Percentiles rank a stretch among this genome's conserved stretches.
These are phyloP conservation scores for Nematocida parisii DNA, from an alignment of 371 early-diverging fungal species.

Conservation along the genomic window DNA sequence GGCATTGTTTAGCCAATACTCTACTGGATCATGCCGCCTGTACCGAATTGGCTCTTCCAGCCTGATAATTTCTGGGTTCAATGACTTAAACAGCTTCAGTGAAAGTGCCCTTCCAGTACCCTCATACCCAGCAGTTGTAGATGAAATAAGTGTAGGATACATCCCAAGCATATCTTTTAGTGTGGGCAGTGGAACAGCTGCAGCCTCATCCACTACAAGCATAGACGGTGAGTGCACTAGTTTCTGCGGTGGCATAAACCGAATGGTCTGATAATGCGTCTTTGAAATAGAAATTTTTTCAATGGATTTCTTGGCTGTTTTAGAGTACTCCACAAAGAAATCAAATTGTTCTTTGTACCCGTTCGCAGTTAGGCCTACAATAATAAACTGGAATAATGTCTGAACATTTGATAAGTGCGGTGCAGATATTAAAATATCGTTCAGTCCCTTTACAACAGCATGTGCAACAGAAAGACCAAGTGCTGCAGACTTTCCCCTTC, in stretches of 20 bases:
- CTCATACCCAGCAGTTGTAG: conserved; percentile 98
- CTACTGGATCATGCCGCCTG: conserved; percentile 82
- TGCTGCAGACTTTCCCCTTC: conserved; percentile 97
- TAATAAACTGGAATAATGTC: conserved; percentile 90
- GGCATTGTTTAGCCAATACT: conserved; percentile 88
- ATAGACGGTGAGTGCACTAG: conserved; percentile 73
- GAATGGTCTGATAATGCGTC: conserved; percentile 58
- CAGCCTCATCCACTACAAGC: conserved; percentile 97
- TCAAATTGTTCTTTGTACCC: conserved; percentile 92
- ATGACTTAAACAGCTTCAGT: conserved; percentile 85
- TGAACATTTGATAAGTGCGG: conserved; percentile 95
- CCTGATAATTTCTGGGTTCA: conserved; percentile 76
- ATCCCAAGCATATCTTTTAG: conserved; percentile 84
- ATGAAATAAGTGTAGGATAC: conserved; percentile 92
- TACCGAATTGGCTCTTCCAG: conserved; percentile 92
- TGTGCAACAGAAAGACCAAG: conserved; percentile 89
- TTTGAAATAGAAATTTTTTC: conserved; percentile 62
- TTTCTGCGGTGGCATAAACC: conserved; percentile 59
- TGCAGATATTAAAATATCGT: conserved; percentile 91
- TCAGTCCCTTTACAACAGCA: conserved; percentile 84
- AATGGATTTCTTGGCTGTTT: conserved; percentile 58
- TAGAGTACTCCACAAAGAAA: conserved; percentile 75
- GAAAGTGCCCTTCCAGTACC: conserved; percentile 95
- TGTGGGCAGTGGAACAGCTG: conserved; percentile 88
- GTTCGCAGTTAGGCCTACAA: conserved; percentile 88